A percentile compares a stretch with the other conserved stretches of the same genome.
phyloP scores from a whole-genome alignment of 768 basidiomycete species.

The Phallus indusiatus region DNA sequence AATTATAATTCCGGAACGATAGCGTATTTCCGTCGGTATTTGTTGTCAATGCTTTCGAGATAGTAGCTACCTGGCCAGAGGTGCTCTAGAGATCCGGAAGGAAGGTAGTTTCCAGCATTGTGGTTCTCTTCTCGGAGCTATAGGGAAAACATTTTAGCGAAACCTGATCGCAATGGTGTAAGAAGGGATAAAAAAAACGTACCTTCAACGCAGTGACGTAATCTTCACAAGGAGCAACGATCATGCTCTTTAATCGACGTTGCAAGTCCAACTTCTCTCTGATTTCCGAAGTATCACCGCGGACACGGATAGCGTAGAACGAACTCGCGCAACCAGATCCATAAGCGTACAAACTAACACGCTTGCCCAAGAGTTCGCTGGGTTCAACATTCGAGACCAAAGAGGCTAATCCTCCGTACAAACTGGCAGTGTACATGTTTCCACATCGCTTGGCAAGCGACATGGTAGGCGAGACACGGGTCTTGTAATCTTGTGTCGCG shows the following conservation, averaged over 20 bases:
- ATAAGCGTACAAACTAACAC: constrained; percentile 92
- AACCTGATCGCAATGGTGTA: background rate
- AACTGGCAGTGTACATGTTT: constrained; percentile 97
- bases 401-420: constrained; percentile 91
- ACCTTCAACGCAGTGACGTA: constrained; percentile 79
- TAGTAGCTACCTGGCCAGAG: constrained; percentile 94
- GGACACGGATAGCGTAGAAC: constrained; percentile 83
- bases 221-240: constrained; percentile 85
- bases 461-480: constrained; percentile 74
- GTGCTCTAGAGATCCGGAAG: constrained; percentile 80
- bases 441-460: constrained; percentile 84
- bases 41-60: constrained; percentile 80
- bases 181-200: constrained; percentile 21
- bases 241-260: constrained; percentile 71
- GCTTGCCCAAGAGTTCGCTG: constrained; percentile 64
- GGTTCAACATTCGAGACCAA: constrained; percentile 69
- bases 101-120: constrained; percentile 77
- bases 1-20: constrained; percentile 25
- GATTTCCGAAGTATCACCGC: constrained; percentile 81
- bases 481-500: constrained; percentile 64
- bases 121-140: constrained; percentile 96
- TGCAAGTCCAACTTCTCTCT: constrained; percentile 73
- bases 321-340: constrained; percentile 92
- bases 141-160: constrained; percentile 9
- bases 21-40: constrained; percentile 86